These are phyloP conservation scores for Pichia sp. DNA, from an alignment of 1,139 yeast species.

Conservation along the genomic window DNA sequence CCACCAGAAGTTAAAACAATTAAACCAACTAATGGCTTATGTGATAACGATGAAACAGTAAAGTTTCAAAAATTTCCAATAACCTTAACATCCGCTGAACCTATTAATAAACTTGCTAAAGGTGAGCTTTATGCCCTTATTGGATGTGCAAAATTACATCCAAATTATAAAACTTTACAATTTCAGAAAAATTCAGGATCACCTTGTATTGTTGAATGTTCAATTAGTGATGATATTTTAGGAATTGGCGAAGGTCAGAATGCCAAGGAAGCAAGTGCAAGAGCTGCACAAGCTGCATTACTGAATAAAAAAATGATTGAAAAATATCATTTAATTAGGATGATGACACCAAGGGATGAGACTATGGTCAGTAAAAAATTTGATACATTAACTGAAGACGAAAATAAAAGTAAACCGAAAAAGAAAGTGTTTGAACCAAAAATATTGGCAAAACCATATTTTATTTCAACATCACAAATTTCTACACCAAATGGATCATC, in stretches of 20 bases:
- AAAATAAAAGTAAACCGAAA: background rate
- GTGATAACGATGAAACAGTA: too few species aligned
- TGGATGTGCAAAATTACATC: slow-evolving; percentile 66
- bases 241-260: slow-evolving; percentile 61
- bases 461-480: slow-evolving; percentile 1
- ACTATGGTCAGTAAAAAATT: slow-evolving; percentile 23
- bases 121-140: slow-evolving; percentile 70
- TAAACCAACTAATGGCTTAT: too few species aligned
- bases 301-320: slow-evolving; percentile 54
- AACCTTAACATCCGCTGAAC: slow-evolving; percentile 22
- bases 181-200: background rate
- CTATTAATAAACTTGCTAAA: slow-evolving; percentile 58
- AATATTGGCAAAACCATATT: slow-evolving; percentile 2
- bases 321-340: slow-evolving; percentile 54
- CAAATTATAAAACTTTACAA: slow-evolving; percentile 40
- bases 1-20: too few species aligned
- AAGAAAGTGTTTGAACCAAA: background rate
- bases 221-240: slow-evolving; percentile 44
- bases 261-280: slow-evolving; percentile 59
- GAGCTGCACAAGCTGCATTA: slow-evolving; percentile 69
- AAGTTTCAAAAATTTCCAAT: slow-evolving; percentile 7
- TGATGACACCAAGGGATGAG: slow-evolving; percentile 53
- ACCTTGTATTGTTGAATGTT: slow-evolving; percentile 56
- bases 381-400: background rate
- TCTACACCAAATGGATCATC: slow-evolving; percentile 7